phyloP scores from a whole-genome alignment of 1,284 basidiomycete species.

The Wolfiporia cocos region DNA sequence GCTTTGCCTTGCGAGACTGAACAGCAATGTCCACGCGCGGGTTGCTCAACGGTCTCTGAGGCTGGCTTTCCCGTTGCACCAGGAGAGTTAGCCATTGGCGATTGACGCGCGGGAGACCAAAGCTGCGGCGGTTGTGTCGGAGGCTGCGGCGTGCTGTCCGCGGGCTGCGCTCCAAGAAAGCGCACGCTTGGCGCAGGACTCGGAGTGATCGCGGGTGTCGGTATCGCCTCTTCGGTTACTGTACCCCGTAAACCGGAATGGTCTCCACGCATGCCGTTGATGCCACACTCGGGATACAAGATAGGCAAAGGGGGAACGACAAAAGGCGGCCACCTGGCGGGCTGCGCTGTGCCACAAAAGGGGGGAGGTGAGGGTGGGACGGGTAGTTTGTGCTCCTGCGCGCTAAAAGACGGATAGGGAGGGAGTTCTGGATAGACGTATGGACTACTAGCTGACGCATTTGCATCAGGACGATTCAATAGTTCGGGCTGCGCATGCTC shows the following conservation, averaged over 20 bases:
- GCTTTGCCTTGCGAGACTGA: constrained; percentile 43
- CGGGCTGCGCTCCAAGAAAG: not conserved
- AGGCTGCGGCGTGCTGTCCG: not conserved
- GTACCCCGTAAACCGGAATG: no score
- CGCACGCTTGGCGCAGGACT: not conserved
- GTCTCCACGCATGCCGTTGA: no score
- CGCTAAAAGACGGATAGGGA: no score
- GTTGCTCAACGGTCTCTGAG: not conserved
- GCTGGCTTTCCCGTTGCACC: not conserved
- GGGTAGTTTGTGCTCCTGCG: constrained; percentile 8
- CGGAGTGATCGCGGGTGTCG: not conserved
- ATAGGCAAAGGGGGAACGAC: constrained; percentile 16
- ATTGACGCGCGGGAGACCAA: no score
- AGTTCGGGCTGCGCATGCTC: no score
- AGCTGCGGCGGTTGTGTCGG: not conserved
- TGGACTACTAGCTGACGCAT: no score
- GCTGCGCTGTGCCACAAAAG: constrained; percentile 24
- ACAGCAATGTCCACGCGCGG: constrained; percentile 34
- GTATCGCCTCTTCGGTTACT: no score
- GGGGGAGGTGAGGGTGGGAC: constrained; percentile 32
- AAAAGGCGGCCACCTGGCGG: constrained; percentile 2
- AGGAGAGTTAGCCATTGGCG: not conserved
- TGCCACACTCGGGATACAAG: constrained; percentile 10
- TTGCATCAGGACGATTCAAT: no score
- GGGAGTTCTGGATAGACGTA: no score